Evolutionary conservation across 345 rosid species (phyloP), one percentile per base, ranked within the genome.

Genomic region (Iberis pinnata): DNA sequence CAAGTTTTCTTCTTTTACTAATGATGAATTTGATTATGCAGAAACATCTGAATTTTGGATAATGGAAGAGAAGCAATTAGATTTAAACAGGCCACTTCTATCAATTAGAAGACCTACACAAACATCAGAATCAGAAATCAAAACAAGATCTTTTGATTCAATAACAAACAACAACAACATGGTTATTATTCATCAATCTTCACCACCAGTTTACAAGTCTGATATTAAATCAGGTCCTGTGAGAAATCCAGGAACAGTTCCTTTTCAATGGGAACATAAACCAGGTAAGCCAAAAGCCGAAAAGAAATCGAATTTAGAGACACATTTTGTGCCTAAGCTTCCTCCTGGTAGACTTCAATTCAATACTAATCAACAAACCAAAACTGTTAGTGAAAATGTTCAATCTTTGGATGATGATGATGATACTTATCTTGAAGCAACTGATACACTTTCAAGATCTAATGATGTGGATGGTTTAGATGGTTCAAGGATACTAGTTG

Each of bases 141-240:
- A 61, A 70, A 65, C 65, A 75, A 75, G 78, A 64, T 36, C 75
- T 16, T 63, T 58, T 38, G 69, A 55, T 61, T 58, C 74, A 63
- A 22, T 29, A 20, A 40, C 38, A 29, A 29, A 4, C 8, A 29
- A 29, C 16, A 59, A 22, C 48, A 66, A 52, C 31, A 13, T 44
- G 15, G 68, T 69, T 63, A 75, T 10, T 32, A 69, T 63, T 29
- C 33, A 4, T 75, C 37, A n/a, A 9, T 12, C 85, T 37, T 73
- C 77, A 52, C 84, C 76, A 22, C 93, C 93, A 2, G 43, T 48
- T 19, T 87, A 82, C 76, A 82, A 71, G 52, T 80, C 95, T 39
- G 98, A 87, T 53, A 48, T 86, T 50, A 90, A 79, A 55, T 87
- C 96, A n/a, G 95, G 92, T 49, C 98, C 98, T 2, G 53, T 90